A percentile compares a stretch with the other conserved stretches of the same genome.
phyloP scores from a whole-genome alignment of 106 monocot species.

The Hemerocallis citrina region DNA sequence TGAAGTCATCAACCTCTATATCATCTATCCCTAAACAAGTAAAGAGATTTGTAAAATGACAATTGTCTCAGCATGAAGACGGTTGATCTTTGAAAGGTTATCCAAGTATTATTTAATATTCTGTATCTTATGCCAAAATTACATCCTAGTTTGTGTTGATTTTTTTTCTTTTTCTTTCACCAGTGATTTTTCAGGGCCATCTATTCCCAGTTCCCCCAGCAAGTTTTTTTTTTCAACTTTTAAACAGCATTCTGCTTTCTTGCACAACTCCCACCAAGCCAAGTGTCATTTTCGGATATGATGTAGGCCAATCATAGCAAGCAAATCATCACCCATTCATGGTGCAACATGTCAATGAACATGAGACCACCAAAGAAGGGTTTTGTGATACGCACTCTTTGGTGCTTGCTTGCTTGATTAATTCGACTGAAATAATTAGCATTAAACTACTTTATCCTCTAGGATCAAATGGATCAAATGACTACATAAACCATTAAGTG shows the following conservation, averaged over 20 bases:
- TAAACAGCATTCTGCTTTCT: not conserved
- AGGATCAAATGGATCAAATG: not conserved
- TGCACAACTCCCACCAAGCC: not conserved
- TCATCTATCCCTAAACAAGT: not conserved
- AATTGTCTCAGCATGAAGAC: not conserved
- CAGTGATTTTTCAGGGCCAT: not conserved
- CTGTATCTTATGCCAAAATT: not conserved
- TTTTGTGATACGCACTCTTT: not conserved
- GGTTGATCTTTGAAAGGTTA: not conserved
- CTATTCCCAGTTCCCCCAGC: not conserved
- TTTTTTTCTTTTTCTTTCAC: not conserved
- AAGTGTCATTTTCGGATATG: not conserved
- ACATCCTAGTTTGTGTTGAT: not conserved
- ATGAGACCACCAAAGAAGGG: not conserved
- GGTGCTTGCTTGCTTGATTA: not conserved
- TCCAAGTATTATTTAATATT: not conserved
- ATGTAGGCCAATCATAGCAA: not conserved
- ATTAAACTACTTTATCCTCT: not conserved
- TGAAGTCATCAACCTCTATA: not conserved
- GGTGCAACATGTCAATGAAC: not conserved
- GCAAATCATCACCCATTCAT: not conserved
- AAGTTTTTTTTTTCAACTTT: not conserved
- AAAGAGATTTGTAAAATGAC: not conserved
- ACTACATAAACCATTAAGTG: not conserved
- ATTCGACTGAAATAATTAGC: not conserved